Percentiles rank a stretch among this genome's conserved stretches.
phyloP scores from a whole-genome alignment of 352 stramenopile species.

The Phytophthora ohioensis region DNA sequence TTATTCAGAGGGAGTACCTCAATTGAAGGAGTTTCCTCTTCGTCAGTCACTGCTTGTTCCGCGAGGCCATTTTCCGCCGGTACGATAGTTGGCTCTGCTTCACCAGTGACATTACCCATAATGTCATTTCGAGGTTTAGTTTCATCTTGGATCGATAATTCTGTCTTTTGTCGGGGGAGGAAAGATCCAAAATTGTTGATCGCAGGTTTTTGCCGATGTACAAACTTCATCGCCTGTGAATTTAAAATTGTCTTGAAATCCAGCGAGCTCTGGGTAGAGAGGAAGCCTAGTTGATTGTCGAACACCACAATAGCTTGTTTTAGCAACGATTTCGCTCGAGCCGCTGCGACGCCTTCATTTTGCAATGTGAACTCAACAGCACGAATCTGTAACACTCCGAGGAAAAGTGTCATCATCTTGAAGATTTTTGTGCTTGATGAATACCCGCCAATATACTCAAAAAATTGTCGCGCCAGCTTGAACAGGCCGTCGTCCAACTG shows the following conservation, averaged over 20 bases:
- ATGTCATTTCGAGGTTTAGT: neutral
- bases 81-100: neutral
- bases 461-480: constrained; percentile 24
- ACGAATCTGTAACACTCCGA: constrained; percentile 60
- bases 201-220: constrained; percentile 25
- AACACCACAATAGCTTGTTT: constrained; percentile 65
- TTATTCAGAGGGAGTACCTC: neutral
- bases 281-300: constrained; percentile 65
- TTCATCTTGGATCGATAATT: neutral
- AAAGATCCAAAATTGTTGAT: neutral
- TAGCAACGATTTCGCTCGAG: constrained; percentile 56
- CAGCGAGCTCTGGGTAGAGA: constrained; percentile 61
- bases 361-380: constrained; percentile 66
- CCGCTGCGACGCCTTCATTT: neutral
- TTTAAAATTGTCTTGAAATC: constrained; percentile 66
- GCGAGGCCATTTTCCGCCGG: neutral
- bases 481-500: constrained; percentile 47
- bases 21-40: neutral
- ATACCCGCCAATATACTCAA: constrained; percentile 6
- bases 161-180: neutral
- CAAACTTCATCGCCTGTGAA: constrained; percentile 41
- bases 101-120: neutral
- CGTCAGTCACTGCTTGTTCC: neutral
- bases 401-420: constrained; percentile 46
- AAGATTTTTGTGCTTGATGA: neutral